A percentile compares a stretch with the other conserved stretches of the same genome.
Evolutionary conservation across 192 early-diverging fungal genomes (phyloP).

Genomic region (Diversispora eburnea): DNA sequence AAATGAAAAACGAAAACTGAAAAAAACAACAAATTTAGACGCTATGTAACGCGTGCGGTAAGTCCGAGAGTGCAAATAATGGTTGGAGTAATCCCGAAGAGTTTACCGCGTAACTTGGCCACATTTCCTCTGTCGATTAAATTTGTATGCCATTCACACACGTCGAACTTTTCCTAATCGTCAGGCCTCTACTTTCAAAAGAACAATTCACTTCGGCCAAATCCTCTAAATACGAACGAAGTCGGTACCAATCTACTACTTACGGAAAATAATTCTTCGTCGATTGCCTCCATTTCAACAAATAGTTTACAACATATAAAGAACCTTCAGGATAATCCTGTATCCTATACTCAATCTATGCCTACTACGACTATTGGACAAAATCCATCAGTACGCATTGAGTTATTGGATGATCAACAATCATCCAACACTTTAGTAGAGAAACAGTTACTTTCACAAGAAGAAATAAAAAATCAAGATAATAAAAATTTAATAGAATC

Average conservation of each 20-base stretch:
- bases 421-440: neutral
- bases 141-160: slow-evolving; percentile 18
- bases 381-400: neutral
- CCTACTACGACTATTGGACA: neutral
- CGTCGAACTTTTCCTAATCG: slow-evolving; percentile 21
- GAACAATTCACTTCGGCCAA: slow-evolving; percentile 20
- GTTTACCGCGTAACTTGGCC: slow-evolving; percentile 21
- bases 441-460: neutral
- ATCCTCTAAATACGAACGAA: neutral
- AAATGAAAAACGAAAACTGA: neutral
- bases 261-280: neutral
- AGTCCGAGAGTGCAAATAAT: slow-evolving; percentile 15
- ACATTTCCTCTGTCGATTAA: slow-evolving; percentile 8
- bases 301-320: slow-evolving; percentile 1
- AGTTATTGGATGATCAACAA: neutral
- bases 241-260: neutral
- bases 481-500: neutral
- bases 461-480: neutral
- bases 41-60: slow-evolving; percentile 27
- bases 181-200: slow-evolving; percentile 28
- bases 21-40: neutral
- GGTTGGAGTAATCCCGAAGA: slow-evolving; percentile 8
- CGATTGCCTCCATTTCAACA: neutral
- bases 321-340: neutral
- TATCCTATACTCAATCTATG: neutral